Conservation (phyloP, 2,329 filamentous ascomycete genomes). For the Ophiocordyceps polyrhachis-furcata region DNA sequence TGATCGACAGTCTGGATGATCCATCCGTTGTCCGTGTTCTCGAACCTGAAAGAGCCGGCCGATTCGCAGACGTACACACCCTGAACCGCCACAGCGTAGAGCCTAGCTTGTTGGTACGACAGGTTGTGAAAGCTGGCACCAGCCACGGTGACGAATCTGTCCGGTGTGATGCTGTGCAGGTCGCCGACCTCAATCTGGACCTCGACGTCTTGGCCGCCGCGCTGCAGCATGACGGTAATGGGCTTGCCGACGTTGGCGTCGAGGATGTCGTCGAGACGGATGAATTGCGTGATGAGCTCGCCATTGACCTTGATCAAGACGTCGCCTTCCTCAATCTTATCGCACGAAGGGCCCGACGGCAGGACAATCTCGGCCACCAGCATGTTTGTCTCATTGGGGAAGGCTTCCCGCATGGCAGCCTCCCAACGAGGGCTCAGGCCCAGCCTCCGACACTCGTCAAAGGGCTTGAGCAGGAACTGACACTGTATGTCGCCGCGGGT, state of each 20-base stretch:
- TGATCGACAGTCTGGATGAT: constrained; percentile 85
- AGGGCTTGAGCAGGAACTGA: constrained; percentile 91
- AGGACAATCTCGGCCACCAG: constrained; percentile 90
- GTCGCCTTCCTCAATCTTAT: constrained; percentile 84
- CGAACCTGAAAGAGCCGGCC: constrained; percentile 85
- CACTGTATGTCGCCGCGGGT: constrained; percentile 94
- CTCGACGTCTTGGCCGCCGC: constrained; percentile 73
- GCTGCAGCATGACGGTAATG: constrained; percentile 69
- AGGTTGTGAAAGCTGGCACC: constrained; percentile 90
- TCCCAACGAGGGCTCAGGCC: constrained; percentile 78
- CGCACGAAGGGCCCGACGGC: constrained; percentile 71
- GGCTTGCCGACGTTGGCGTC: constrained; percentile 68
- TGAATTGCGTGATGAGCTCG: constrained; percentile 82
- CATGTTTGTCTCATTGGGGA: constrained; percentile 92
- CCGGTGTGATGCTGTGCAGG: constrained; percentile 84
- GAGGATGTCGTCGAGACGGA: constrained; percentile 75
- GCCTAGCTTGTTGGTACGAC: constrained; percentile 91
- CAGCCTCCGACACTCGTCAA: constrained; percentile 85
- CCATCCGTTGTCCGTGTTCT: constrained; percentile 82
- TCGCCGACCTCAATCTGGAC: constrained; percentile 75
- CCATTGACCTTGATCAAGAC: constrained; percentile 86
- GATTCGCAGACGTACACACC: constrained; percentile 93
- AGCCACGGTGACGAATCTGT: constrained; percentile 85
- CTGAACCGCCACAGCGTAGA: constrained; percentile 81
- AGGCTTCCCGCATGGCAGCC: constrained; percentile 59